These are phyloP conservation scores for Mycena kentingensis DNA, from an alignment of 768 basidiomycete genomes.

Conservation along the genomic window DNA sequence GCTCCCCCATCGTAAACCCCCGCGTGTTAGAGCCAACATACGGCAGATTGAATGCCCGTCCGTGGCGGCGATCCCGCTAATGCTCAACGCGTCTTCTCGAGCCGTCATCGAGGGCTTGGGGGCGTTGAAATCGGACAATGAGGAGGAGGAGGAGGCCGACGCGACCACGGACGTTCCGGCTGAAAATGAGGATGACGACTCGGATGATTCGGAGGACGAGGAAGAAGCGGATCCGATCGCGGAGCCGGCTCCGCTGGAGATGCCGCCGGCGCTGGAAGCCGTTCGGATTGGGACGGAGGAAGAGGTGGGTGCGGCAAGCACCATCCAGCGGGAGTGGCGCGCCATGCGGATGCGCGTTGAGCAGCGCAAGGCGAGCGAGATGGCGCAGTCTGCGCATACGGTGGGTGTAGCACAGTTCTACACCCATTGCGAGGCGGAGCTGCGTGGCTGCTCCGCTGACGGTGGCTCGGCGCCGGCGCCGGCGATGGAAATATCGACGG, in stretches of 20 bases:
- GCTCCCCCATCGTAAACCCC: constrained; percentile 8
- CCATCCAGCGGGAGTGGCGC: constrained; percentile 26
- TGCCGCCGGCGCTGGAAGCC: constrained; percentile 19
- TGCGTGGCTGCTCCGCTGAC: constrained; percentile 27
- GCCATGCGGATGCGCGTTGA: constrained; percentile 5
- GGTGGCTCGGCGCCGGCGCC: background rate
- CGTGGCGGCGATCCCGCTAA: constrained; percentile 31
- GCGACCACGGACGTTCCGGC: constrained; percentile 17
- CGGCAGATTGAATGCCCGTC: constrained; percentile 33
- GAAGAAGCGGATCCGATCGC: constrained; percentile 8
- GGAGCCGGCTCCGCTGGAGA: constrained; percentile 7
- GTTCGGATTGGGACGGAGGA: constrained; percentile 26
- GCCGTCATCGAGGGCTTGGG: constrained; percentile 1
- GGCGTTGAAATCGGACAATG: background rate
- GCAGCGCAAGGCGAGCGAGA: constrained; percentile 14
- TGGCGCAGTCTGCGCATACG: constrained; percentile 12
- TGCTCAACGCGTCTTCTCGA: constrained; percentile 25
- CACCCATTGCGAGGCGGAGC: constrained; percentile 27
- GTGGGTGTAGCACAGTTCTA: constrained; percentile 31
- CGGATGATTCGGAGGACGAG: constrained; percentile 3
- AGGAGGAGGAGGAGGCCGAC: constrained; percentile 15
- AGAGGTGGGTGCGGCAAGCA: constrained; percentile 28
- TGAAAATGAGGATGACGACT: constrained; percentile 11
- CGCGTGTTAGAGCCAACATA: constrained; percentile 17
- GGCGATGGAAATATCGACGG: background rate